Conservation (phyloP, 1,284 basidiomycete species). For the Leucoagaricus sp. region DNA sequence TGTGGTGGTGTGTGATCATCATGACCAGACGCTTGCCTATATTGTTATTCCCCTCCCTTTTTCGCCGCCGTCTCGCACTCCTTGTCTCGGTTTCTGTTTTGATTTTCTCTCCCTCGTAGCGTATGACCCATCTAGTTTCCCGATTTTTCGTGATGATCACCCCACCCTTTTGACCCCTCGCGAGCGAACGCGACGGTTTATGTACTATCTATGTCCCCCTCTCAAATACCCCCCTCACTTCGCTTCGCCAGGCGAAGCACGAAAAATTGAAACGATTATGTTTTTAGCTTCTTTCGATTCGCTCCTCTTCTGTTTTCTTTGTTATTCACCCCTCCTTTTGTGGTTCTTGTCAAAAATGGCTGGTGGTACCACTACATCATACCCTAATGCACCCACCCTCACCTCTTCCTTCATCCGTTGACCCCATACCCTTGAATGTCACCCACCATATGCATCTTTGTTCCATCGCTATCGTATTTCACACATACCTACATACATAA, state of each 20-base stretch:
- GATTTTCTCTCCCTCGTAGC: background rate
- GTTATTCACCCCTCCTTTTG: background rate
- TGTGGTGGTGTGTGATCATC: slow-evolving; percentile 8
- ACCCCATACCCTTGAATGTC: too few relatives aligned
- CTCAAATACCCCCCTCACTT: background rate
- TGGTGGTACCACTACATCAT: background rate
- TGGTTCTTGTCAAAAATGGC: background rate
- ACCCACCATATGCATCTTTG: background rate
- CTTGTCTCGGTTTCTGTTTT: too few relatives aligned
- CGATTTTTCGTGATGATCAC: background rate
- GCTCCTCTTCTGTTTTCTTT: background rate
- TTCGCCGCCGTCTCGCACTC: too few relatives aligned
- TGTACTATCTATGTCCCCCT: background rate
- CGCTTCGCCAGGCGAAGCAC: background rate
- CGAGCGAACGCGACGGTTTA: too few relatives aligned
- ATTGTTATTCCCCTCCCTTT: slow-evolving; percentile 12
- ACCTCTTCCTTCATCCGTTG: background rate
- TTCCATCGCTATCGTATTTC: background rate
- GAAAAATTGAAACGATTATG: too few relatives aligned
- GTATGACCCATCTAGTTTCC: slow-evolving; percentile 10
- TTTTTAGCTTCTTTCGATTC: background rate
- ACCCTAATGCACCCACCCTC: background rate
- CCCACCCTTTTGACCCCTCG: background rate
- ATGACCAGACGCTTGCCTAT: background rate
- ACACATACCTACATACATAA: slow-evolving; percentile 1